These are phyloP conservation scores for Mucor ambiguus DNA, from an alignment of 371 early-diverging fungal genomes.

Conservation along the genomic window DNA sequence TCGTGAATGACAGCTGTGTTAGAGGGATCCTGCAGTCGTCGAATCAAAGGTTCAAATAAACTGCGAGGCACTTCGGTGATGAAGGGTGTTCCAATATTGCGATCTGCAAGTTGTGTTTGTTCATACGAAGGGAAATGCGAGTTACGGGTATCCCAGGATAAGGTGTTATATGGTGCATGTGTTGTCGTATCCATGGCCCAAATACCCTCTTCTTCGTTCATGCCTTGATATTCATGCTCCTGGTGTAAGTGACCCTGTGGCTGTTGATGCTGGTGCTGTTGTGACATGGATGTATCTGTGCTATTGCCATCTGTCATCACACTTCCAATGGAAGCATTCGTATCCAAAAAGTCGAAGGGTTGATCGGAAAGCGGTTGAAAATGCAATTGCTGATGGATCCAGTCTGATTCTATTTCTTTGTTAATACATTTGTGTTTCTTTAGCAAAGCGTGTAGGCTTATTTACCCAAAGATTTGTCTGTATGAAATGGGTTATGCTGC, in stretches of 20 bases:
- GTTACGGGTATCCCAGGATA: constrained; percentile 25
- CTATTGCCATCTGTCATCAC: neutral
- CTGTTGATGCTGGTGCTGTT: neutral
- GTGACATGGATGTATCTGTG: neutral
- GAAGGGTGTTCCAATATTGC: constrained; percentile 37
- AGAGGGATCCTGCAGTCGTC: neutral
- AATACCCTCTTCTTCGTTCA: constrained; percentile 17
- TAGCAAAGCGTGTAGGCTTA: neutral
- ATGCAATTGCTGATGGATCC: constrained; percentile 1
- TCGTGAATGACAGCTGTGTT: constrained; percentile 17
- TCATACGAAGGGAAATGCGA: constrained; percentile 13
- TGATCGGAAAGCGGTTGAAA: constrained; percentile 8
- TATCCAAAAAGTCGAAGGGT: constrained; percentile 14
- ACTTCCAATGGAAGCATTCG: neutral
- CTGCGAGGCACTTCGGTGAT: constrained; percentile 40
- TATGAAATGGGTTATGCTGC: neutral
- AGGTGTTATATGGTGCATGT: constrained; percentile 2
- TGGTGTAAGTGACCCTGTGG: neutral
- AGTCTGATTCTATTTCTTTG: constrained; percentile 4
- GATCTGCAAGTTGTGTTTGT: constrained; percentile 14
- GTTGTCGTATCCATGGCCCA: constrained; percentile 1
- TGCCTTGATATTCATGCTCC: constrained; percentile 4
- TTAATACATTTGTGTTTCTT: neutral
- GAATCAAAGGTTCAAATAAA: constrained; percentile 37
- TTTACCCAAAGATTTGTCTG: neutral